Evolutionary conservation across 495 filamentous ascomycete species (phyloP), one percentile per base, ranked within the genome.

Genomic region (Friedmanniomyces simplex): DNA sequence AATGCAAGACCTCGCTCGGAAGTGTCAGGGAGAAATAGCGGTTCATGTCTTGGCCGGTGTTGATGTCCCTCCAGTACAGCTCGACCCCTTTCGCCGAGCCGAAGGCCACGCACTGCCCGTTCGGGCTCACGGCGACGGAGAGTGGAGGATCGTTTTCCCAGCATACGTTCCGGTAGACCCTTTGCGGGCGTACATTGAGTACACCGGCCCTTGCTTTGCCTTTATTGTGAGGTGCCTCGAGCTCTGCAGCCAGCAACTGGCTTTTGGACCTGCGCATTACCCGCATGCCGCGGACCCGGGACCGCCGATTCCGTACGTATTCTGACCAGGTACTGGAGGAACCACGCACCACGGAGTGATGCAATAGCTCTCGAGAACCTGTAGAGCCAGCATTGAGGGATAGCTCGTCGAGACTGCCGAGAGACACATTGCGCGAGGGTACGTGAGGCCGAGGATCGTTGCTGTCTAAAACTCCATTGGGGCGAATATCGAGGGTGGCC

Each of bases 41-140:
- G 67, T 72, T 82, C 50, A 78, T 71, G 46, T 81, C 75, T 57
- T 79, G 77, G 0, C 79, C 76, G 2, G 76, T 84, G 26, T 76
- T 61, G 41, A 79, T 78, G 64, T 87, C 83, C 16, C 86, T 71
- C 83, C 86, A 89, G 60, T 86, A 83, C 10, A 89, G 68, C 60
- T 89, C 84, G 42, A 89, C 82, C 8, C 85, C 83, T 10, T 74
- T 72, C 22, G 75, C 73, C 50, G 80, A 87, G 18, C 86, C 85
- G 71, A 88, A 88, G 1, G 85, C 86, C 13, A 87, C 79, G 62
- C 82, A 86, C 20, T 77, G 76, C 30, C 82, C 76, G 30, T 82
- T 79, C 12, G 85, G 86, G 57, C 81, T 87, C 49, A 89, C 79
- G 0, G 85, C 81, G 5, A 89, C 78, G 12, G 79, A 83, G 52